Evolutionary conservation across 441 rosid genomes (phyloP).

Genomic region (Flueggea neowawraea): DNA sequence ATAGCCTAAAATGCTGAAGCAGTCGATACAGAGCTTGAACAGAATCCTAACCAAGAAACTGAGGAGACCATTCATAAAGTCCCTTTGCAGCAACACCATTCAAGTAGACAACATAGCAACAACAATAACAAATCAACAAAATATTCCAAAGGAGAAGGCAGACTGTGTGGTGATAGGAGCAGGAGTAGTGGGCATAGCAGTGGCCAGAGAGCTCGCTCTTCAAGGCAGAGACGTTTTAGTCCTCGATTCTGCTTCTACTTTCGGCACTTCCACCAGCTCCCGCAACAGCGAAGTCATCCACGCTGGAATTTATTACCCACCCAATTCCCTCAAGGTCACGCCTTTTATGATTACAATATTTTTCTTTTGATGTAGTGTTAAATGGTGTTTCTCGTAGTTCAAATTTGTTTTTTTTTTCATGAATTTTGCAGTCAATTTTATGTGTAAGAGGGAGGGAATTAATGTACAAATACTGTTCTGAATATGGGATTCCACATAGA

Average conservation of each 20-base stretch:
- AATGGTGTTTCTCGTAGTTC: too few relatives aligned
- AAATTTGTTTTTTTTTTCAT: background rate
- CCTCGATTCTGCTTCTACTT: constrained; percentile 70
- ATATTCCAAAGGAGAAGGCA: constrained; percentile 49
- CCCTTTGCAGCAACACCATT: too few relatives aligned
- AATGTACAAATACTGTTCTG: constrained; percentile 62
- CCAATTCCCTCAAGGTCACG: constrained; percentile 62
- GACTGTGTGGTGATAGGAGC: constrained; percentile 92
- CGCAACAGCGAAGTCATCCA: constrained; percentile 95
- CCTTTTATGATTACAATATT: background rate
- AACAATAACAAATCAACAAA: too few relatives aligned
- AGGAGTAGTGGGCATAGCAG: constrained; percentile 82
- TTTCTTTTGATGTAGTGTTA: too few relatives aligned
- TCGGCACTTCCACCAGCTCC: constrained; percentile 78
- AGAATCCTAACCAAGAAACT: too few relatives aligned
- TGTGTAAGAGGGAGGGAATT: constrained; percentile 82
- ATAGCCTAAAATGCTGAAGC: too few relatives aligned
- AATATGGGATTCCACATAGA: constrained; percentile 47
- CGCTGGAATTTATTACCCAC: constrained; percentile 91
- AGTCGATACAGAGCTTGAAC: too few relatives aligned
- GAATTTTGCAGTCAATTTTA: constrained; percentile 43
- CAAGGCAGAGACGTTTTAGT: constrained; percentile 74
- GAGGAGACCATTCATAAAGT: too few relatives aligned
- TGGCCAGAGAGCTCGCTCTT: constrained; percentile 60
- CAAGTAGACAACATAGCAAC: too few relatives aligned